Base-by-base conservation (phyloP, 2,329 filamentous ascomycete genomes). In the Fulvia fulva region DNA sequence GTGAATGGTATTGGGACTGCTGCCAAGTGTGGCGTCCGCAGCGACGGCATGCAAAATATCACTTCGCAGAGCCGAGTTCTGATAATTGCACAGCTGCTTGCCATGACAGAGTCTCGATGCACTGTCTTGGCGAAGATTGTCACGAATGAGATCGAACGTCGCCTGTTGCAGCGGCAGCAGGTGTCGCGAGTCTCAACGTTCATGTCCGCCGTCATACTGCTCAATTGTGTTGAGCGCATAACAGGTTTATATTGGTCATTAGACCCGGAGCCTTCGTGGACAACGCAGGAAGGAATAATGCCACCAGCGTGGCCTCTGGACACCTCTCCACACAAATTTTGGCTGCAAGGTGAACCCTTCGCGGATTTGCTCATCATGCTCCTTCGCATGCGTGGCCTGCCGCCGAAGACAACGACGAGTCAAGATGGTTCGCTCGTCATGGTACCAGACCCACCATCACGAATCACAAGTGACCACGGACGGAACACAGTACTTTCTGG, bases 161-260 rank as follows among this genome's bases (percentile, higher is more conserved):
- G 83, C n/a, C 72, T 86, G 4, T 75, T 85, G 7, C 81, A 83
- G 63, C 80, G 82, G 12, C 80, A 83, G 65, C 80, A 83, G 67
- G 78, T 77, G 22, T 81, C 79, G 53, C 78, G 78, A 47, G 84
- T 86, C 56, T 80, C 83, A 59, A 85, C 82, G 0, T 85, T 84
- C 66, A 71, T 86, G n/a, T 79, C 81, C 5, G 77, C 82, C 0
- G 74, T 86, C n/a, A 75, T 86, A 16, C 73, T 86, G 0, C 73
- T 86, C 23, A 82, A 80, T 58, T 84, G 81, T 61, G 80, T 84
- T 14, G 83, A 86, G 70, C 77, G 83, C 55, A 83, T 83, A 71
- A 81, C 81, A 66, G 83, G 81, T 76, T 72, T 84, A 2, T 86
- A 83, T 71, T 61, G 60, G 14, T 50, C 53, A 5, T 66, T 67